Percentiles rank a stretch among this genome's conserved stretches.
phyloP scores from a whole-genome alignment of 345 rosid genomes.

The Sapria himalayana region DNA sequence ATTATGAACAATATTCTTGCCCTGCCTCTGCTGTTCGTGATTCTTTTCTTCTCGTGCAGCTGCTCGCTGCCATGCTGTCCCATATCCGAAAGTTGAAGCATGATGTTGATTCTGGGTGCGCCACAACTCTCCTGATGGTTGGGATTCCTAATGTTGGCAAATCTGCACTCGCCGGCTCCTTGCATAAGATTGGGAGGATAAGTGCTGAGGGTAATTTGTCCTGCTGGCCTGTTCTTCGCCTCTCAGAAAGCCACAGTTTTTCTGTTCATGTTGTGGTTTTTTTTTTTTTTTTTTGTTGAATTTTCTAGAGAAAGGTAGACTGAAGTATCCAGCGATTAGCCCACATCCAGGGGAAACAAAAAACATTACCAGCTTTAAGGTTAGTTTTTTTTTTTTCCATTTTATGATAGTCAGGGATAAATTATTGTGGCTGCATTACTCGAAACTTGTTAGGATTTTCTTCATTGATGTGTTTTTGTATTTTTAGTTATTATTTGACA shows the following conservation, averaged over 20 bases:
- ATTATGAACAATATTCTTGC: too few relatives aligned
- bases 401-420: too few relatives aligned
- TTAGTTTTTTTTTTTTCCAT: constrained; percentile 5
- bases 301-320: constrained; percentile 56
- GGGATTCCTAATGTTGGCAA: constrained; percentile 86
- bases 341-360: constrained; percentile 72
- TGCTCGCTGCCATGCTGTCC: constrained; percentile 57
- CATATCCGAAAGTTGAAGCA: constrained; percentile 35
- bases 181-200: constrained; percentile 76
- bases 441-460: background rate
- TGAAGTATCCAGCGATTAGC: constrained; percentile 50
- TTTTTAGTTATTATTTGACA: background rate
- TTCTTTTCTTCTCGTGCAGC: constrained; percentile 17
- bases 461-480: background rate
- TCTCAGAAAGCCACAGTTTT: background rate
- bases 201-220: constrained; percentile 37
- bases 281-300: too few relatives aligned
- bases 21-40: too few relatives aligned
- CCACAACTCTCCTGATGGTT: constrained; percentile 43
- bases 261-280: background rate
- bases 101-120: constrained; percentile 18
- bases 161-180: constrained; percentile 59
- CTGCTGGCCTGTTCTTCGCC: background rate
- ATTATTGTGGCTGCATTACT: too few relatives aligned
- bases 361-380: constrained; percentile 77